Conservation (phyloP, 1,284 basidiomycete species). For the Ustilago shanxiensis region DNA sequence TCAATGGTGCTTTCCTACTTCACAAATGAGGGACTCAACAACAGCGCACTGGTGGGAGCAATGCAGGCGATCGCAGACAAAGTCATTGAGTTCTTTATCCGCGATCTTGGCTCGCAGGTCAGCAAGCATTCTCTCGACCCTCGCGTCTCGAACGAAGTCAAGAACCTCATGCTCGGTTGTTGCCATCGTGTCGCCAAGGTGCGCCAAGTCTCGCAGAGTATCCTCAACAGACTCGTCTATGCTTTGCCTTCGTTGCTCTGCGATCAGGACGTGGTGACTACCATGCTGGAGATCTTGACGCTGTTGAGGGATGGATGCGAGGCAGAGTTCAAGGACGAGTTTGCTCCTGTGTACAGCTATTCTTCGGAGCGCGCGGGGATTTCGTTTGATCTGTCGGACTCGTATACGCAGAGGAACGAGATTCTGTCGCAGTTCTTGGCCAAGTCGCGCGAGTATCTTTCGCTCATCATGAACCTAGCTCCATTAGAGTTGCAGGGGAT, state of each 20-base stretch:
- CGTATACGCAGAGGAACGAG: slow-evolving; percentile 86
- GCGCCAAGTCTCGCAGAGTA: slow-evolving; percentile 84
- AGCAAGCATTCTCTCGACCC: slow-evolving; percentile 83
- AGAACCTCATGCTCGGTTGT: slow-evolving; percentile 80
- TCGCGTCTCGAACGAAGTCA: slow-evolving; percentile 81
- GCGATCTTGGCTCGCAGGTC: slow-evolving; percentile 74
- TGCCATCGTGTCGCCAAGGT: slow-evolving; percentile 87
- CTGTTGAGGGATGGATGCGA: slow-evolving; percentile 88
- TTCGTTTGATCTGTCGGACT: slow-evolving; percentile 85
- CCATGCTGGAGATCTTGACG: slow-evolving; percentile 89
- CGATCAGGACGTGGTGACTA: slow-evolving; percentile 81
- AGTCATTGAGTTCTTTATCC: slow-evolving; percentile 72
- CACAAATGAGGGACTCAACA: slow-evolving; percentile 86
- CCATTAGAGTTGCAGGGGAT: slow-evolving; percentile 93
- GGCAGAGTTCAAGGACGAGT: slow-evolving; percentile 93
- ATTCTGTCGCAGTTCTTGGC: slow-evolving; percentile 82
- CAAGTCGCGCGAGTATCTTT: slow-evolving; percentile 85
- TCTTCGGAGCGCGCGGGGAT: slow-evolving; percentile 81
- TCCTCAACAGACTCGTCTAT: slow-evolving; percentile 86
- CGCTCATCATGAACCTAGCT: slow-evolving; percentile 84
- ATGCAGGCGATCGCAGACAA: slow-evolving; percentile 90
- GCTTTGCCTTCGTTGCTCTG: slow-evolving; percentile 96
- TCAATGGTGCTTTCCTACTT: slow-evolving; percentile 90
- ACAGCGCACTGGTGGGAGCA: slow-evolving; percentile 76
- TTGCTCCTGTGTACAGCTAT: slow-evolving; percentile 87